These are phyloP conservation scores for Eremochloa ophiuroides DNA, from an alignment of 176 grass and related monocot genomes.

Conservation along the genomic window DNA sequence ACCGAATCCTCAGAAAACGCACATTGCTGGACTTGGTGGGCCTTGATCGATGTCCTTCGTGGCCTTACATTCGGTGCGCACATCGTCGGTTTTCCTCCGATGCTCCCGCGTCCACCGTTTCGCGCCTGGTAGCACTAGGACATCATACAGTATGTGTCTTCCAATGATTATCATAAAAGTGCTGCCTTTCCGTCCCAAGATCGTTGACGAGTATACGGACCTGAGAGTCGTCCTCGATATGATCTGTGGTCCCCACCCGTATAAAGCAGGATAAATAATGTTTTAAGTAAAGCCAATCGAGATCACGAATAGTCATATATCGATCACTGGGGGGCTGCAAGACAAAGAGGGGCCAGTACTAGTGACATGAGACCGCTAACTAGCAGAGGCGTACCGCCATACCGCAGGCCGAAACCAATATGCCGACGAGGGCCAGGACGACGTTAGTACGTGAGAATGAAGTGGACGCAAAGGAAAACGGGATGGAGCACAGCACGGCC, in stretches of 20 bases:
- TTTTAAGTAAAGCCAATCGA: neutral
- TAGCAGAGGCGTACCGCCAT: neutral
- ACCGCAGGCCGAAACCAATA: neutral
- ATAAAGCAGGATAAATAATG: neutral
- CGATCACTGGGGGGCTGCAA: neutral
- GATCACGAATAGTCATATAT: neutral
- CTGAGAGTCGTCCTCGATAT: neutral
- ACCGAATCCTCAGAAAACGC: too few relatives aligned
- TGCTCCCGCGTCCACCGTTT: too few relatives aligned
- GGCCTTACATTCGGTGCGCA: too few relatives aligned
- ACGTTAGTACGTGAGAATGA: neutral
- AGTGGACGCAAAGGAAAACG: neutral
- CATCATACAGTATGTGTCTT: too few relatives aligned
- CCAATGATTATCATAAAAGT: too few relatives aligned
- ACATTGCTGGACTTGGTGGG: too few relatives aligned
- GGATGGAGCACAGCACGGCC: neutral
- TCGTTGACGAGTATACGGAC: neutral
- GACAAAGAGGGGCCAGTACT: too few relatives aligned
- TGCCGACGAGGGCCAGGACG: neutral
- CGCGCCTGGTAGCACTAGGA: too few relatives aligned
- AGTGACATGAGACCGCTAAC: neutral
- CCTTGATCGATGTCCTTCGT: too few relatives aligned
- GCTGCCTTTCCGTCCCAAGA: too few relatives aligned
- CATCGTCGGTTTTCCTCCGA: too few relatives aligned
- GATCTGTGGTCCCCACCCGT: neutral